Evolutionary conservation across 805 yeast genomes (phyloP), one percentile per base, ranked within the genome.

Genomic region (Cephaloascus albidus): DNA sequence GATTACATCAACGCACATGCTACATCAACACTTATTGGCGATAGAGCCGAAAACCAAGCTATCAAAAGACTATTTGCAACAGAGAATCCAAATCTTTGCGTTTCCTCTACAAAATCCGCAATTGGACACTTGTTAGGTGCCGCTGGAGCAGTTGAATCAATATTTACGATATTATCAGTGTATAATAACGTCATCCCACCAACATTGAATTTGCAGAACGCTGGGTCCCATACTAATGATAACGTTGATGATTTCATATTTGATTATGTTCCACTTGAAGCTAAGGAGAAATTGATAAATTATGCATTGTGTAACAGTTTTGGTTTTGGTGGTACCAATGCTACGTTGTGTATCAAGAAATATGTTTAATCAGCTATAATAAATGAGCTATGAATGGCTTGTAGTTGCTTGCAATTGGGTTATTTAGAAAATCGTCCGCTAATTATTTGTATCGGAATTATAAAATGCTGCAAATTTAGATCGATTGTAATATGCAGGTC

Each of bases 241-340:
- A 64, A 56, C 8, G 51, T 56, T 1, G 60, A 49, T 2, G 61
- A 60, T 27, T 75, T 74, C 46, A 55, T 61, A 2, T 65, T 74
- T 42, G 79, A 84, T 52, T 83, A 81, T 48, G 80, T 82, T 4
- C 70, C 75, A 1, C 61, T 73, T 27, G 45, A 51, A 10, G 66
- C 83, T 8, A 51, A 63, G 35, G 38, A 47, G 12, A 64, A 56
- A 18, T 49, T 56, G 2, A 54, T 23, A 3, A 51, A 70, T 3
- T 69, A 74, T 45, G 97, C 90, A 0, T 44, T 93, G 49, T 76
- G 87, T 36, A 93, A 93, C 53, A 86, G 96, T 49, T 90, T 94
- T 61, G 99, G 98, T 1, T 93, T 93, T 63, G 99, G 99, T 5
- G 99, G 99, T 6, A 86, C 94, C 4, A 93, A 93, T 57, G 81